These are phyloP conservation scores for Gilbertella persicaria DNA, from an alignment of 371 early-diverging fungal genomes.

Conservation along the genomic window DNA sequence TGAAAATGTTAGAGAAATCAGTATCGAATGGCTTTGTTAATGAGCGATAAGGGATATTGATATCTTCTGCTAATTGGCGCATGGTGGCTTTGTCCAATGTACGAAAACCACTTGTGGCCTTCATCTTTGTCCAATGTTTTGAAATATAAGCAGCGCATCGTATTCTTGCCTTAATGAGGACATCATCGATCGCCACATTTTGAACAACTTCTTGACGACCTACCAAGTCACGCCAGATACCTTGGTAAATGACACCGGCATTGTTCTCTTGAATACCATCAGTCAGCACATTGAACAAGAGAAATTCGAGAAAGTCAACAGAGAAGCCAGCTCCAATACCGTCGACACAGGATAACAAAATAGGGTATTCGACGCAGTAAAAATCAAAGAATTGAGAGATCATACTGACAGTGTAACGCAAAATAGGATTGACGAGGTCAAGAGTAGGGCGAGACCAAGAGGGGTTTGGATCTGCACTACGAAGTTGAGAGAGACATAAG, in stretches of 20 bases:
- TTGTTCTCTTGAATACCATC: slow-evolving; percentile 41
- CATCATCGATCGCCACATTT: slow-evolving; percentile 44
- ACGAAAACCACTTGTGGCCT: slow-evolving; percentile 36
- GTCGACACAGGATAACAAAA: slow-evolving; percentile 49
- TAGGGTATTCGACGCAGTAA: slow-evolving; percentile 51
- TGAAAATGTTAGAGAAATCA: slow-evolving; percentile 29
- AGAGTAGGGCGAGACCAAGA: slow-evolving; percentile 43
- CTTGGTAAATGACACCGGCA: slow-evolving; percentile 49
- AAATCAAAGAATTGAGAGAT: slow-evolving; percentile 44
- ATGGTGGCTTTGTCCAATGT: slow-evolving; percentile 36
- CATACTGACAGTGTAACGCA: slow-evolving; percentile 37
- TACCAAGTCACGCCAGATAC: slow-evolving; percentile 44
- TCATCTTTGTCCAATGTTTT: slow-evolving; percentile 32
- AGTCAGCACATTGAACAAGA: slow-evolving; percentile 36
- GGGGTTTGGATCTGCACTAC: slow-evolving; percentile 43
- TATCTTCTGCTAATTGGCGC: slow-evolving; percentile 39
- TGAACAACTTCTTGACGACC: slow-evolving; percentile 49
- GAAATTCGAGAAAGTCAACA: slow-evolving; percentile 50
- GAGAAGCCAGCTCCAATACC: slow-evolving; percentile 48
- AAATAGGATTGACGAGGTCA: slow-evolving; percentile 33
- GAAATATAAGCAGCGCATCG: slow-evolving; percentile 37
- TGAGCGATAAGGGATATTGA: slow-evolving; percentile 22
- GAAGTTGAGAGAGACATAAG: slow-evolving; percentile 40
- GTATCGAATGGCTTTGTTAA: slow-evolving; percentile 28
- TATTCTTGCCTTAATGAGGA: slow-evolving; percentile 32